phyloP scores from a whole-genome alignment of 2,329 filamentous ascomycete species.

The Epichloe festucae region DNA sequence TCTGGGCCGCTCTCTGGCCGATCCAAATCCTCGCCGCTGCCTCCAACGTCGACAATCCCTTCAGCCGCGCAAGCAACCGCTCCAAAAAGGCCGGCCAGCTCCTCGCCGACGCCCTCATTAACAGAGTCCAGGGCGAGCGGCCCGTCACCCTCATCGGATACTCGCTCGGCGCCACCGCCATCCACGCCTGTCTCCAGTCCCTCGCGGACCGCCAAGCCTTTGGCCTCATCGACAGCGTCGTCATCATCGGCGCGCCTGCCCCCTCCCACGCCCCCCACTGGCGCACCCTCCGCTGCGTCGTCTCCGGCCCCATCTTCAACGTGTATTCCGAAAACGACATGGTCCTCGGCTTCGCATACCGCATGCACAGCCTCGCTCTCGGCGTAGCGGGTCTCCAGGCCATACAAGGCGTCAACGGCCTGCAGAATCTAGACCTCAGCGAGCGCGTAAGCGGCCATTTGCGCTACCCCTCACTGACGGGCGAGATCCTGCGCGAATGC shows the following conservation, averaged over 20 bases:
- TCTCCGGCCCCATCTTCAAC: conserved; percentile 73
- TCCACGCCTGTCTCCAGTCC: conserved; percentile 67
- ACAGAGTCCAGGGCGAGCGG: conserved; percentile 68
- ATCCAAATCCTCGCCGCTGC: conserved; percentile 55
- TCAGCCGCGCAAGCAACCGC: conserved; percentile 60
- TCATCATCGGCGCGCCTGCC: conserved; percentile 70
- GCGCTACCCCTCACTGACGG: conserved; percentile 36
- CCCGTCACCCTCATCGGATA: conserved; percentile 73
- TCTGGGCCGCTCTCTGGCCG: conserved; percentile 59
- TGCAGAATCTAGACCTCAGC: conserved; percentile 44
- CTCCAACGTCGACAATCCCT: conserved; percentile 66
- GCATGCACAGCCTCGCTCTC: conserved; percentile 67
- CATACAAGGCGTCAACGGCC: conserved; percentile 51
- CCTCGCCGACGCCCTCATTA: conserved; percentile 70
- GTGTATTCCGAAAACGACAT: conserved; percentile 82
- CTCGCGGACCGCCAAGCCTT: conserved; percentile 70
- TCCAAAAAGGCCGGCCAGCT: conserved; percentile 71
- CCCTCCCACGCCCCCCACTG: conserved; percentile 61
- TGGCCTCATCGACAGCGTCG: conserved; percentile 69
- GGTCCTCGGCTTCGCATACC: conserved; percentile 76
- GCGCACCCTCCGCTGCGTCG: conserved; percentile 63
- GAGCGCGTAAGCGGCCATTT: conserved; percentile 40
- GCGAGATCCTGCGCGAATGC: conserved; percentile 38
- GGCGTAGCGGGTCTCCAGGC: conserved; percentile 75
- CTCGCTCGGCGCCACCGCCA: conserved; percentile 67